These are phyloP conservation scores for Amylocarpus encephaloides DNA, from an alignment of 2,329 filamentous ascomycete genomes.

Conservation along the genomic window DNA sequence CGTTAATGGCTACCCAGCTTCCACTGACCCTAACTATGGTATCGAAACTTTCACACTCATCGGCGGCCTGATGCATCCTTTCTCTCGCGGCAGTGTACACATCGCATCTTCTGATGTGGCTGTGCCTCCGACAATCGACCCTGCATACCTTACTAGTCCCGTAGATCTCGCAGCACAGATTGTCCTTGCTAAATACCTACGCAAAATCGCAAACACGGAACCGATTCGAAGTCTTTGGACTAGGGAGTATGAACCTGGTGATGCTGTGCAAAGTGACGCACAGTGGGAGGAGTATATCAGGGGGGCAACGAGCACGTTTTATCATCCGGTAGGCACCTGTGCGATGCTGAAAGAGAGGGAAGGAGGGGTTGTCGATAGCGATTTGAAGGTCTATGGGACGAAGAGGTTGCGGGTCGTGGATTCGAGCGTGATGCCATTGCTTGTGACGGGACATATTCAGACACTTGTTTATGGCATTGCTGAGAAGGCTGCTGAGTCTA, in stretches of 20 bases:
- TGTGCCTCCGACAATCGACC: slow-evolving; percentile 43
- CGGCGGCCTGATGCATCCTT: slow-evolving; percentile 48
- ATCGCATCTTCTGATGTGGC: slow-evolving; percentile 38
- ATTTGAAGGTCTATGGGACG: neutral
- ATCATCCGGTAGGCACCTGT: slow-evolving; percentile 1
- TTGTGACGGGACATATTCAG: slow-evolving; percentile 2
- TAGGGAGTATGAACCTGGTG: slow-evolving; percentile 20
- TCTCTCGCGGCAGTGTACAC: slow-evolving; percentile 52
- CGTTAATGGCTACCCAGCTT: slow-evolving; percentile 20
- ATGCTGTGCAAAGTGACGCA: neutral
- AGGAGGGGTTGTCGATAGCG: neutral
- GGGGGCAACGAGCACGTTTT: neutral
- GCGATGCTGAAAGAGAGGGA: neutral
- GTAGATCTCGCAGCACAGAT: slow-evolving; percentile 40
- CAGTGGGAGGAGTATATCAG: neutral
- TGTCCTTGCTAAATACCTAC: slow-evolving; percentile 15
- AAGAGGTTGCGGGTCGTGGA: neutral
- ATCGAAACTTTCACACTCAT: slow-evolving; percentile 32
- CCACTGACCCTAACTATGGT: slow-evolving; percentile 12
- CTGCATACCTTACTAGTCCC: slow-evolving; percentile 45
- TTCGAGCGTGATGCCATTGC: neutral
- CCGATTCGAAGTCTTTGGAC: slow-evolving; percentile 15
- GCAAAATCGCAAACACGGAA: slow-evolving; percentile 14
- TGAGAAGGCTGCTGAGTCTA: neutral
- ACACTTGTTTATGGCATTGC: slow-evolving; percentile 3